Conservation (phyloP, 169 alveolate genomes). For the Plasmodium berghei region DNA sequence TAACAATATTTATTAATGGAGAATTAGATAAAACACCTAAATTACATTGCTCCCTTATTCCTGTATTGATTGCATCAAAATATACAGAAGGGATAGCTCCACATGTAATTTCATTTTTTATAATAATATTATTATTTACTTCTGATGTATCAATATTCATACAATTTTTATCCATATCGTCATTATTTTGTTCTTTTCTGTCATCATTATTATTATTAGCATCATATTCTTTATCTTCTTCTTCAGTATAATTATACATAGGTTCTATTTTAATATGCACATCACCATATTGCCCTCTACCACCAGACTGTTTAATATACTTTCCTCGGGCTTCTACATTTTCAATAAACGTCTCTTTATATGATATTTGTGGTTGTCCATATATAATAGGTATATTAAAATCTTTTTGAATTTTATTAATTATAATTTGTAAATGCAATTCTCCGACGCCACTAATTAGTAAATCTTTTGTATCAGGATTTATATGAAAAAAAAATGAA, state of each 20-base stretch:
- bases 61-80: conserved; percentile 88
- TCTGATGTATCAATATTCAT: conserved; percentile 75
- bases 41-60: conserved; percentile 84
- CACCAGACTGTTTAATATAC: conserved; percentile 91
- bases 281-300: conserved; percentile 92
- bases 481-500: conserved; percentile 81
- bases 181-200: neutral
- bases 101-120: conserved; percentile 86
- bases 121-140: conserved; percentile 78
- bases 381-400: conserved; percentile 88
- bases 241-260: conserved; percentile 86
- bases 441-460: conserved; percentile 95
- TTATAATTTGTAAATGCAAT: conserved; percentile 94
- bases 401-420: conserved; percentile 93
- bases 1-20: conserved; percentile 87
- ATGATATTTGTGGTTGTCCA: conserved; percentile 95
- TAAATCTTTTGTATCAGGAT: conserved; percentile 90
- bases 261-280: conserved; percentile 88
- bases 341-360: conserved; percentile 87
- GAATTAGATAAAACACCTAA: conserved; percentile 87
- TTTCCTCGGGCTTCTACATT: conserved; percentile 86
- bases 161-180: conserved; percentile 20
- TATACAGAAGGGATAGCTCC: conserved; percentile 90
- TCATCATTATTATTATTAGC: neutral
- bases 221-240: conserved; percentile 53